A percentile compares a stretch with the other conserved stretches of the same genome.
phyloP scores from a whole-genome alignment of 208 protist species.

The Naegleria lovaniensis region DNA sequence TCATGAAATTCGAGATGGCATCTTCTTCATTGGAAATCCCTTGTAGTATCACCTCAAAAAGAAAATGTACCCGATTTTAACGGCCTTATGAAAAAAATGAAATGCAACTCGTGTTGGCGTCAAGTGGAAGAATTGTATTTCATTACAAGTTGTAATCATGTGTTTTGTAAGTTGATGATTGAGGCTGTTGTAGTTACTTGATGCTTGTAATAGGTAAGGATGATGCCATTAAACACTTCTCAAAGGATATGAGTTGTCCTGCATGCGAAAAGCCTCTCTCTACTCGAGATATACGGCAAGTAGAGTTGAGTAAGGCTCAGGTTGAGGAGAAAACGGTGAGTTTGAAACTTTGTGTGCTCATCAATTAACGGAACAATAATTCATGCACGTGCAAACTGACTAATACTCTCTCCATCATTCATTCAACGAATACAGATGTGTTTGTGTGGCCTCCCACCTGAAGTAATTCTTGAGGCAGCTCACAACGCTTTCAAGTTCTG shows the following conservation, averaged over 20 bases:
- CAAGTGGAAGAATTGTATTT: neutral
- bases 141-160: conserved; percentile 13
- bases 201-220: neutral
- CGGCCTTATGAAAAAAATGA: neutral
- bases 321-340: conserved; percentile 7
- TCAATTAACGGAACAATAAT: too few species aligned
- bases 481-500: neutral
- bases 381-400: too few species aligned
- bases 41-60: too few species aligned
- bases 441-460: neutral
- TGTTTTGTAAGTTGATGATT: conserved; percentile 6
- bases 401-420: too few species aligned
- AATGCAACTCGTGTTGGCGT: conserved; percentile 10
- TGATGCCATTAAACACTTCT: neutral
- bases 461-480: conserved; percentile 6
- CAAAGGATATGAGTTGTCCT: conserved; percentile 12
- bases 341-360: too few species aligned
- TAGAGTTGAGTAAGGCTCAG: neutral
- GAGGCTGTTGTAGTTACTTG: neutral
- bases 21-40: too few species aligned
- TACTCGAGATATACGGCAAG: neutral
- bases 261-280: conserved; percentile 17
- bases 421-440: neutral
- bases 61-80: neutral
- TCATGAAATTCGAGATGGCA: too few species aligned